Conservation (phyloP, 345 rosid species). For the Rhizophora apiculata region DNA sequence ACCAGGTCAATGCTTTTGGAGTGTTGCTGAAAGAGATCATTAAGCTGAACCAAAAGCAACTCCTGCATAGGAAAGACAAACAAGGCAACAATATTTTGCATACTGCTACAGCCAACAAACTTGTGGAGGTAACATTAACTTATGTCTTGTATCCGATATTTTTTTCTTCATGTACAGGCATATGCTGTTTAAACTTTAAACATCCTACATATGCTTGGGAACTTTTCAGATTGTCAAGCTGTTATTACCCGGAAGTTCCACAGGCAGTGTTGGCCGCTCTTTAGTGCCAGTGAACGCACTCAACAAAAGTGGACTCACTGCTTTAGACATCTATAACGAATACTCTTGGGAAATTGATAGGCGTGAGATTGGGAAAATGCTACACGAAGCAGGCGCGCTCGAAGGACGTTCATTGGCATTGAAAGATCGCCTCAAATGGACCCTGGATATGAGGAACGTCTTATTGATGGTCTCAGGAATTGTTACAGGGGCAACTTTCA, state of each 20-base stretch:
- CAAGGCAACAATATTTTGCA: slow-evolving; percentile 13
- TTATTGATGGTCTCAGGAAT: slow-evolving; percentile 8
- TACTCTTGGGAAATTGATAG: background rate
- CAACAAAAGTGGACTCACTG: slow-evolving; percentile 1
- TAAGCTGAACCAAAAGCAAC: background rate
- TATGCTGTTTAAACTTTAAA: background rate
- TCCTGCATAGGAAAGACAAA: slow-evolving; percentile 1
- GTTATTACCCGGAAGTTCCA: background rate
- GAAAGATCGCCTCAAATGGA: background rate
- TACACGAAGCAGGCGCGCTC: background rate
- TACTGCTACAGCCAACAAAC: slow-evolving; percentile 5
- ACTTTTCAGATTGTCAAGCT: background rate
- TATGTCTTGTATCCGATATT: too few species aligned
- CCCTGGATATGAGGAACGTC: slow-evolving; percentile 12
- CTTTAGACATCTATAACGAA: slow-evolving; percentile 9
- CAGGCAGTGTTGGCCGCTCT: background rate
- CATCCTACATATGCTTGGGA: background rate
- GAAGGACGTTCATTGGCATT: background rate
- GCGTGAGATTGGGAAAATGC: background rate
- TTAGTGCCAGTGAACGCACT: background rate
- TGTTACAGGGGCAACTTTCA: slow-evolving; percentile 5
- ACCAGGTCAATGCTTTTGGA: slow-evolving; percentile 1
- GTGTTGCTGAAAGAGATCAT: background rate
- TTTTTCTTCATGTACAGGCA: too few species aligned
- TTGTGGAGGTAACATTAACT: background rate